These are phyloP conservation scores for Xylaria digitata DNA, from an alignment of 2,329 filamentous ascomycete genomes.

Conservation along the genomic window DNA sequence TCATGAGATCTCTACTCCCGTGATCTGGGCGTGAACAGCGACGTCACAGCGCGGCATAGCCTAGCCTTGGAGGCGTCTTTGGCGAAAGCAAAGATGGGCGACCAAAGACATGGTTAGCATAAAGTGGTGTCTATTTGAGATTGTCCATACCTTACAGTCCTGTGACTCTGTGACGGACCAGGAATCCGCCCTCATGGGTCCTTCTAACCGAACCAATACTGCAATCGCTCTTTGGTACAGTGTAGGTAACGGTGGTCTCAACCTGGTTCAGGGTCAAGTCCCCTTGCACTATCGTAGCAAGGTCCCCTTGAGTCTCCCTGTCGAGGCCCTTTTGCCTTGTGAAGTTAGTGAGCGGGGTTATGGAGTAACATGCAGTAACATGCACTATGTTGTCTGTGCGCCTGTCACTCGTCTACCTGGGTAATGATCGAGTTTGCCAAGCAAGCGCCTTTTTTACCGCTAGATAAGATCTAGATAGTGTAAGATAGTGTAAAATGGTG, in stretches of 20 bases:
- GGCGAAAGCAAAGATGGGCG: background rate
- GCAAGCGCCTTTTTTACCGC: slow-evolving; percentile 1
- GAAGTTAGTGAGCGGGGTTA: slow-evolving; percentile 26
- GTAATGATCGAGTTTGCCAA: slow-evolving; percentile 18
- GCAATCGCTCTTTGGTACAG: slow-evolving; percentile 14
- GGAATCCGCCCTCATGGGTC: slow-evolving; percentile 21
- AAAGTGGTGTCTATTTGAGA: slow-evolving; percentile 24
- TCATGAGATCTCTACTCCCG: background rate
- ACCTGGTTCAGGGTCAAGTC: slow-evolving; percentile 25
- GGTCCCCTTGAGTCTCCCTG: slow-evolving; percentile 2
- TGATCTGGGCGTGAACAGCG: slow-evolving; percentile 18
- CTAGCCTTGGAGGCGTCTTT: background rate
- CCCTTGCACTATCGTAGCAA: slow-evolving; percentile 14
- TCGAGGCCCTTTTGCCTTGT: slow-evolving; percentile 13
- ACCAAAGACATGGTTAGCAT: slow-evolving; percentile 8
- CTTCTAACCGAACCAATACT: slow-evolving; percentile 27
- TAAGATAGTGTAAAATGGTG: background rate
- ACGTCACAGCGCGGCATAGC: background rate
- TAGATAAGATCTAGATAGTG: slow-evolving; percentile 12
- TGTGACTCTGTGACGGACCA: slow-evolving; percentile 19
- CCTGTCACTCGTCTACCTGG: slow-evolving; percentile 1
- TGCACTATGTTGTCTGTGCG: slow-evolving; percentile 19
- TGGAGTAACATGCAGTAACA: slow-evolving; percentile 17
- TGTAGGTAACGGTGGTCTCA: slow-evolving; percentile 24
- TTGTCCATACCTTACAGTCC: slow-evolving; percentile 17